A percentile compares a stretch with the other conserved stretches of the same genome.
phyloP scores from a whole-genome alignment of 441 rosid species.

The Metrosideros polymorpha region DNA sequence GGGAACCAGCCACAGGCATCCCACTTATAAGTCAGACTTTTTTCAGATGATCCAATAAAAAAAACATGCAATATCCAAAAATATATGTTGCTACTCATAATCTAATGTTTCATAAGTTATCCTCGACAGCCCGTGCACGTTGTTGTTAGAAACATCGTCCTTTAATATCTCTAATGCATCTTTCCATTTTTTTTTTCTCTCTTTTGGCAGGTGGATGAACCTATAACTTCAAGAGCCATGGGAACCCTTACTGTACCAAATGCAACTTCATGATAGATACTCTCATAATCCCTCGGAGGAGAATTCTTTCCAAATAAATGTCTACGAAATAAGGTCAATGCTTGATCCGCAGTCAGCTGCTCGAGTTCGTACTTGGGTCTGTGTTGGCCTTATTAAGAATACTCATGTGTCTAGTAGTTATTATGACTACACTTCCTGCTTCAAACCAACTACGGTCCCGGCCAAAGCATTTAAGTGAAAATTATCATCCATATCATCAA shows the following conservation, averaged over 20 bases:
- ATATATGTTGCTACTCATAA: not conserved
- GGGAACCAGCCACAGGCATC: too few relatives aligned
- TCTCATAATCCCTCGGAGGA: not conserved
- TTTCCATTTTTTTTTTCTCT: not conserved
- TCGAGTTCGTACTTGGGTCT: not conserved
- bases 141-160: not conserved
- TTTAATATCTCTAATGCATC: too few relatives aligned
- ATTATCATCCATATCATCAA: not conserved
- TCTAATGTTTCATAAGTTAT: not conserved
- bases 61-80: not conserved
- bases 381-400: not conserved
- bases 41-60: too few relatives aligned
- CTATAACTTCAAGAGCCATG: not conserved
- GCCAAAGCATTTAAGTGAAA: not conserved
- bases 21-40: too few relatives aligned
- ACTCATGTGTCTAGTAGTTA: not conserved
- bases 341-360: not conserved
- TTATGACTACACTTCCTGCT: not conserved
- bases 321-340: too few relatives aligned
- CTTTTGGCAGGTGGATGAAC: not conserved
- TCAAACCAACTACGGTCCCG: not conserved
- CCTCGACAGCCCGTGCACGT: not conserved
- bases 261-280: not conserved
- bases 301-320: too few relatives aligned
- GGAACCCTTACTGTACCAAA: not conserved